Base-by-base conservation (phyloP, 2,329 filamentous ascomycete genomes). In the Claviceps sp. region DNA sequence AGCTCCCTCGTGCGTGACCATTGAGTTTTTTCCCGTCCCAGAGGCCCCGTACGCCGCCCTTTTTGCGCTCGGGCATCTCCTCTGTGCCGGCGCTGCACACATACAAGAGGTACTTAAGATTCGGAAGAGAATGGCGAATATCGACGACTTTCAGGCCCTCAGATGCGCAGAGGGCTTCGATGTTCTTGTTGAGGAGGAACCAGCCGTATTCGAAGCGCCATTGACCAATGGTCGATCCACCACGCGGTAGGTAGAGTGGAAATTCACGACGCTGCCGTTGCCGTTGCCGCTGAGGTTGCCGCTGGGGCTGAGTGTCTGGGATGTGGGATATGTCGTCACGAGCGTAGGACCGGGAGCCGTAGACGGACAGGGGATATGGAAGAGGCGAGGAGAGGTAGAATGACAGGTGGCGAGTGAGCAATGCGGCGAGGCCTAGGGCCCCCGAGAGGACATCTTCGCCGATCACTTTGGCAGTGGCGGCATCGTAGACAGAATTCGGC, bases 161-260 rank as follows among this genome's bases (percentile, higher is more conserved):
- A 1, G 75, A 73, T 3, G 72, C 69, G 54, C 80, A 83, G 3
- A 84, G 70, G 0, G 74, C 68, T 59, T 97, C 90, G 52, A 98
- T 90, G 62, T 97, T 75, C 68, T 97, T 96, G 71, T 97, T 97
- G 14, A 98, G 76, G n/a, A 97, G 72, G 61, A 97, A 98, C 63
- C 95, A 93, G 11, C 77, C 93, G 65, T 97, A 98, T 60, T 97
- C 91, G 66, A 97, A 97, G 2, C 91, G 83, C 70, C 91, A 97
- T 45, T 89, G 81, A 0, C 88, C 80, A 2, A 79, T 77, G 0
- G 62, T 77, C n/a, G 70, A 86, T 67, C 77, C 78, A 16, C 78
- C 77, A 2, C 76, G 68, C 0, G 75, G 75, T 0, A 80, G 63
- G 66, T 90, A 90, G 0, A 98, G 76, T 0, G 93, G 93, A 60